These are phyloP conservation scores for Aspergillus tubingensis DNA, from an alignment of 2,329 filamentous ascomycete genomes.

Conservation along the genomic window DNA sequence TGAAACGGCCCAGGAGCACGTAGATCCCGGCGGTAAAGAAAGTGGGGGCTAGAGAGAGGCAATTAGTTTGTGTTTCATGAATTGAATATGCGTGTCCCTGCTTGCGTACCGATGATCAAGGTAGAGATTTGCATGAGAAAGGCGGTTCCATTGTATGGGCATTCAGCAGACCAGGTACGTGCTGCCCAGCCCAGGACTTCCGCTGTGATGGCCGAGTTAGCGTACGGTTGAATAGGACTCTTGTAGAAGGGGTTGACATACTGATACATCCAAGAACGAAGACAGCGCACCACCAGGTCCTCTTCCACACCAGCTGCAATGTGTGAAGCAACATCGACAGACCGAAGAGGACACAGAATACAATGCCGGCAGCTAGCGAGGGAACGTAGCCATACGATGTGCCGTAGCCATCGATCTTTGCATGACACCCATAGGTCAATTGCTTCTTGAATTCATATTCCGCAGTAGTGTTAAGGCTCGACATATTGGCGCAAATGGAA, in stretches of 20 bases:
- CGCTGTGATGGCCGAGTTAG: constrained; percentile 19
- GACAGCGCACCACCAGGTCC: constrained; percentile 42
- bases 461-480: constrained; percentile 4
- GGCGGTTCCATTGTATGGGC: constrained; percentile 52
- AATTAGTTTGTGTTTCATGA: background rate
- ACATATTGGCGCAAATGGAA: constrained; percentile 9
- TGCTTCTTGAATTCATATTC: constrained; percentile 12
- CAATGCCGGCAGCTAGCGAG: constrained; percentile 37
- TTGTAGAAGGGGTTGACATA: constrained; percentile 19
- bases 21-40: constrained; percentile 57
- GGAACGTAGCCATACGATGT: constrained; percentile 39
- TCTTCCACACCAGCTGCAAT: constrained; percentile 38
- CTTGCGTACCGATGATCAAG: constrained; percentile 37
- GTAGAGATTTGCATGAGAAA: constrained; percentile 55
- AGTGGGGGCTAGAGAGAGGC: constrained; percentile 40
- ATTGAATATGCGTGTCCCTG: background rate
- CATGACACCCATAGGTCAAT: constrained; percentile 27
- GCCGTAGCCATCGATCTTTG: constrained; percentile 26
- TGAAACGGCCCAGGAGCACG: constrained; percentile 52
- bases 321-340: constrained; percentile 39
- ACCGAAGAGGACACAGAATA: constrained; percentile 37
- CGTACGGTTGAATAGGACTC: background rate
- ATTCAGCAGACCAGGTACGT: constrained; percentile 52
- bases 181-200: constrained; percentile 54
- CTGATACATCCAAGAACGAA: constrained; percentile 41